phyloP scores from a whole-genome alignment of 768 basidiomycete species.

The Tricholomella constricta region DNA sequence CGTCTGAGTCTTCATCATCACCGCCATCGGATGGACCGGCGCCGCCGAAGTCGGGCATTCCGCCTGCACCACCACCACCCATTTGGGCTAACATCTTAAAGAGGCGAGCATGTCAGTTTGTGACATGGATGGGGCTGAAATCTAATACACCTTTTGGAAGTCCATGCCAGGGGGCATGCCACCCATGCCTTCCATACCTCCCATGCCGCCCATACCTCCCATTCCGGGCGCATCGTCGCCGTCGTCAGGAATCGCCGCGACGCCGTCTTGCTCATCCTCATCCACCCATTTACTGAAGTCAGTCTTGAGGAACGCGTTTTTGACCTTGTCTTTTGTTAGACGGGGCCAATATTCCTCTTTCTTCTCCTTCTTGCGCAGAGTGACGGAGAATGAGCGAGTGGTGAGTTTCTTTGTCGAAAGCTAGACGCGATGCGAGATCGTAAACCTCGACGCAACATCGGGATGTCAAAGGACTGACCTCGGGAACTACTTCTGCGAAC shows the following conservation, averaged over 20 bases:
- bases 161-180: slow-evolving; percentile 46
- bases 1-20: slow-evolving; percentile 53
- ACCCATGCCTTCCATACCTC: slow-evolving; percentile 39
- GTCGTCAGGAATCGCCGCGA: slow-evolving; percentile 37
- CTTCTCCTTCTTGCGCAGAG: slow-evolving; percentile 80
- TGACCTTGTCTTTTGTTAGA: slow-evolving; percentile 85
- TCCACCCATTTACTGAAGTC: slow-evolving; percentile 97
- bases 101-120: not conserved
- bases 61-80: slow-evolving; percentile 28
- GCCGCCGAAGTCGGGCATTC: slow-evolving; percentile 23
- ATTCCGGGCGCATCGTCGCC: slow-evolving; percentile 50
- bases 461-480: slow-evolving; percentile 47
- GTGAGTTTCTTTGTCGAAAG: slow-evolving; percentile 61
- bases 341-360: slow-evolving; percentile 89
- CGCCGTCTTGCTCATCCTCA: slow-evolving; percentile 92
- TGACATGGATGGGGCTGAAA: not conserved
- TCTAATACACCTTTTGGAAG: slow-evolving; percentile 56
- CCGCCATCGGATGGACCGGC: slow-evolving; percentile 23
- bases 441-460: not conserved
- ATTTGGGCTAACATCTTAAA: slow-evolving; percentile 55
- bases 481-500: slow-evolving; percentile 72
- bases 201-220: slow-evolving; percentile 48
- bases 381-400: slow-evolving; percentile 64
- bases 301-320: slow-evolving; percentile 84
- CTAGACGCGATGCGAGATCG: slow-evolving; percentile 31